Conservation (phyloP, 371 early-diverging fungal species). For the Mucor mucedo region DNA sequence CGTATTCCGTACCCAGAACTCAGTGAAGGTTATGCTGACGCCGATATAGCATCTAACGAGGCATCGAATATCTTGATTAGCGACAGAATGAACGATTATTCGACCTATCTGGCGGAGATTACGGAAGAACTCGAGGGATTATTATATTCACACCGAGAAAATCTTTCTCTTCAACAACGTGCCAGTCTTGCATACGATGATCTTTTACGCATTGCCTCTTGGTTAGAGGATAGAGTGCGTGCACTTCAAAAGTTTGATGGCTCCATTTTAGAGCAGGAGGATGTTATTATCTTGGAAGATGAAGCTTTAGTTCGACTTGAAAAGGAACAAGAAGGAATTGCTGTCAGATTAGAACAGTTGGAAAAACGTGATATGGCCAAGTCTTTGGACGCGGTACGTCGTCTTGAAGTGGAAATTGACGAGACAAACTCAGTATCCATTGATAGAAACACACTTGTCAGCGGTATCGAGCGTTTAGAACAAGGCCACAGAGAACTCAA, state of each 20-base stretch:
- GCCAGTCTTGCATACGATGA: conserved; percentile 48
- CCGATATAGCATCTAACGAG: conserved; percentile 23
- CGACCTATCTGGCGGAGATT: conserved; percentile 30
- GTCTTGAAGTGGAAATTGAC: conserved; percentile 46
- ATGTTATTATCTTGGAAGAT: conserved; percentile 26
- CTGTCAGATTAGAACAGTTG: conserved; percentile 30
- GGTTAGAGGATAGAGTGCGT: conserved; percentile 45
- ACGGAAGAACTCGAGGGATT: conserved; percentile 42
- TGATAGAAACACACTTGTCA: conserved; percentile 40
- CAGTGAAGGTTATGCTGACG: conserved; percentile 17
- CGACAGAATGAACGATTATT: conserved; percentile 27
- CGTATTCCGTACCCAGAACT: conserved; percentile 37
- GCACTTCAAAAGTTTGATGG: conserved; percentile 31
- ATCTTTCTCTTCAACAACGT: conserved; percentile 44
- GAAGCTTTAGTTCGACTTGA: conserved; percentile 36
- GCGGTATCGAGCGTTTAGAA: conserved; percentile 40
- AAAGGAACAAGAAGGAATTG: conserved; percentile 38
- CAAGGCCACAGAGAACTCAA: conserved; percentile 26
- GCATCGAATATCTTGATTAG: conserved; percentile 20
- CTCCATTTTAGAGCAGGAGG: conserved; percentile 24
- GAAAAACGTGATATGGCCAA: conserved; percentile 37
- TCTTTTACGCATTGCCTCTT: conserved; percentile 38
- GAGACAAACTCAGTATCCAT: conserved; percentile 40
- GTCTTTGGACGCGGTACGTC: conserved; percentile 29
- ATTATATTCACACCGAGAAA: conserved; percentile 41